These are phyloP conservation scores for Macroventuria anomochaeta DNA, from an alignment of 2,329 filamentous ascomycete genomes.

Conservation along the genomic window DNA sequence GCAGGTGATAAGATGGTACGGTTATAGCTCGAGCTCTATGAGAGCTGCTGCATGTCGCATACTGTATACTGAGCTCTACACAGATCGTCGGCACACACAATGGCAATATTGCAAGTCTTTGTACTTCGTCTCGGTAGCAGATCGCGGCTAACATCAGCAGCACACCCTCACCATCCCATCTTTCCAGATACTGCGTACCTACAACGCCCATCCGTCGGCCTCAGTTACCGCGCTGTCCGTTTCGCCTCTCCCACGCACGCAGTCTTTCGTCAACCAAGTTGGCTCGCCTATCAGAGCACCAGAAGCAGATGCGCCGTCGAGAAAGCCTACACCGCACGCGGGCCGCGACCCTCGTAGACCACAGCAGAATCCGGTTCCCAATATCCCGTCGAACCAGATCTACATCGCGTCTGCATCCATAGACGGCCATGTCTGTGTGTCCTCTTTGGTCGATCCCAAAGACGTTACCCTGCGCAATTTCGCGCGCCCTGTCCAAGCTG, in stretches of 20 bases:
- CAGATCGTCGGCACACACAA: constrained; percentile 94
- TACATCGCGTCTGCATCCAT: constrained; percentile 93
- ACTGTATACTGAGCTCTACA: constrained; percentile 51
- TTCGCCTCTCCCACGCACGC: constrained; percentile 76
- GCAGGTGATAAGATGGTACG: constrained; percentile 95
- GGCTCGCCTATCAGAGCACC: constrained; percentile 25
- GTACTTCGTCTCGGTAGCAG: neutral
- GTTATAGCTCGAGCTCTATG: constrained; percentile 17
- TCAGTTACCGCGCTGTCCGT: constrained; percentile 90
- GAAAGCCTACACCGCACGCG: constrained; percentile 34
- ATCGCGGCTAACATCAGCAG: constrained; percentile 54
- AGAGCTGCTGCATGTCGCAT: constrained; percentile 66
- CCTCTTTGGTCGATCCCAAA: constrained; percentile 83
- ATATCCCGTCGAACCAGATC: constrained; percentile 85
- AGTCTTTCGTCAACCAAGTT: constrained; percentile 45
- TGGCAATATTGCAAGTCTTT: constrained; percentile 83
- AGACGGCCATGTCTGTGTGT: constrained; percentile 93
- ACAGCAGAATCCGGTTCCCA: constrained; percentile 67
- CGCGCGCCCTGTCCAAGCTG: constrained; percentile 86
- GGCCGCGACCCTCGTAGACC: constrained; percentile 56
- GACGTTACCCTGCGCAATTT: constrained; percentile 94
- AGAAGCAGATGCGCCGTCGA: constrained; percentile 51
- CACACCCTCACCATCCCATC: constrained; percentile 85
- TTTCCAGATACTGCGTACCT: constrained; percentile 81
- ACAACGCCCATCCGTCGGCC: constrained; percentile 84